Evolutionary conservation across 768 basidiomycete genomes (phyloP), one percentile per base, ranked within the genome.

Genomic region (Terana coerulea): DNA sequence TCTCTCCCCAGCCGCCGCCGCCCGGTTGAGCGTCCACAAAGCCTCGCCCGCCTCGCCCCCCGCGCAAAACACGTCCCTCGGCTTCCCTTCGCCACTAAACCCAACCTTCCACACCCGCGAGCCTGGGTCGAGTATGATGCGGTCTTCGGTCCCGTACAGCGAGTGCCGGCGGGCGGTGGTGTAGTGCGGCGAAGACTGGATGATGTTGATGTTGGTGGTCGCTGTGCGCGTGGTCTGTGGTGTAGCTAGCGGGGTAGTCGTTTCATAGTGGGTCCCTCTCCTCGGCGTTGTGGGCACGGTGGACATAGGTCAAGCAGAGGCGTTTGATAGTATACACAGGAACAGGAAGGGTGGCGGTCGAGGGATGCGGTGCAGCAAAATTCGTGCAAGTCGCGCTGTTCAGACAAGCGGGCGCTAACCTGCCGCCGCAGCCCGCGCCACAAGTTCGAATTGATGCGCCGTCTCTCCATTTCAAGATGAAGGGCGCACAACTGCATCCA

Each of bases 41-140:
- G 79, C 64, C 36, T 67, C 59, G 3, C 74, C 74, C 11, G 62
- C 68, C 26, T 69, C 61, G 12, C 70, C 64, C 12, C 75, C 75
- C 0, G 83, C 76, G 59, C 78, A 80, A 65, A 95, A 89, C n/a
- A 94, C 85, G 50, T 92, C 88, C 60, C 97, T 71, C 8, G 97
- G 94, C 53, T 83, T 78, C 3, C 93, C 84, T 72, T 99, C 97
- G 12, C 95, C 95, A 61, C 93, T 95, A 73, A 98, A 98, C 2
- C 97, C 97, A 10, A 95, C 91, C 71, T 95, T 97, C 95, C 95
- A 98, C 54, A 94, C 79, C 47, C 86, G 77, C 40, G 91, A 93
- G 17, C 97, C 97, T 21, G 94, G 87, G 67, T 99, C 97, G 57
- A 99, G 88, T 51, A 99, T 81, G 35, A 98, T 81, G 40, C 95